These are phyloP conservation scores for Salisapilia sapeloensis DNA, from an alignment of 352 stramenopile genomes.

Conservation along the genomic window DNA sequence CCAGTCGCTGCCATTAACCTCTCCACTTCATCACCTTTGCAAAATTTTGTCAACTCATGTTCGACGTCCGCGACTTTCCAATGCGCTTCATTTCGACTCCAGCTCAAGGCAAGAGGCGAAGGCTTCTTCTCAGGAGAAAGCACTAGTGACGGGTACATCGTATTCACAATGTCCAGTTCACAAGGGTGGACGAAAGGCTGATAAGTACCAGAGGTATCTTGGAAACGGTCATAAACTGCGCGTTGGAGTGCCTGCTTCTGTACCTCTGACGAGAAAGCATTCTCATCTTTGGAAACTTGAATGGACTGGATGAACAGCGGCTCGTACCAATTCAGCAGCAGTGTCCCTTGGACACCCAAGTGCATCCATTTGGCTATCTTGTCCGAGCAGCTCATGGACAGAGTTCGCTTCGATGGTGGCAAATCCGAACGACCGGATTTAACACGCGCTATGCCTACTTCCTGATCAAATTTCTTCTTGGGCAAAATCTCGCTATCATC, in stretches of 20 bases:
- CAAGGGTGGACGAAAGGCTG: not conserved
- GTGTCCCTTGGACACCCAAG: constrained; percentile 63
- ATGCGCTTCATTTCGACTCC: constrained; percentile 18
- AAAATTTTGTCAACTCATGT: constrained; percentile 13
- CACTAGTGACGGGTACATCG: no score
- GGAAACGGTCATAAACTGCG: constrained; percentile 16
- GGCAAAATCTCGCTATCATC: constrained; percentile 1
- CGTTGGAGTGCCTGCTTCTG: constrained; percentile 28
- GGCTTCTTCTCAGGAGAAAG: no score
- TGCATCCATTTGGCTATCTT: constrained; percentile 83
- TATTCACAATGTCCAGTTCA: constrained; percentile 2
- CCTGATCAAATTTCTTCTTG: constrained; percentile 49
- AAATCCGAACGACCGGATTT: constrained; percentile 89
- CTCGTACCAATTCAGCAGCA: constrained; percentile 51
- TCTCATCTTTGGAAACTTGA: constrained; percentile 21
- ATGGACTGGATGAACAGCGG: constrained; percentile 28
- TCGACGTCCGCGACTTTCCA: constrained; percentile 9
- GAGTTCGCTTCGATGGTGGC: constrained; percentile 60
- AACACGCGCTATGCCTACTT: constrained; percentile 55
- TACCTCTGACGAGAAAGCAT: constrained; percentile 11
- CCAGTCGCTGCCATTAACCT: constrained; percentile 35
- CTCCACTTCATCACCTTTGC: constrained; percentile 21
- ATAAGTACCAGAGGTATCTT: not conserved
- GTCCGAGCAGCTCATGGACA: constrained; percentile 89
- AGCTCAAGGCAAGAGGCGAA: constrained; percentile 47